Conservation (phyloP, 805 yeast species). For the Lipomyces orientalis region DNA sequence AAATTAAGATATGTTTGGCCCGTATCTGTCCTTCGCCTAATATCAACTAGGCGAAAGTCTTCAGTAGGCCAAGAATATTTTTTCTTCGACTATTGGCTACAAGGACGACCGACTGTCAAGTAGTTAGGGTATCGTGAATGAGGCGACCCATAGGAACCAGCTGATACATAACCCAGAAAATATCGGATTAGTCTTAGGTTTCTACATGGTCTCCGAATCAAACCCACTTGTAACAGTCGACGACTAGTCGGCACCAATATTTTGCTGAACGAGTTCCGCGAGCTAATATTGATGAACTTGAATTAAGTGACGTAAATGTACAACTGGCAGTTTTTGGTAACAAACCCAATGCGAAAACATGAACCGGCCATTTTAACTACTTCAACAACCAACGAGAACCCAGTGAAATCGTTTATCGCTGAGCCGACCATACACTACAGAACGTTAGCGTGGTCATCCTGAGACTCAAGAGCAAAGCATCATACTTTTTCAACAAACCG, state of each 20-base stretch:
- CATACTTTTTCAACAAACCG: constrained; percentile 85
- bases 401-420: constrained; percentile 36
- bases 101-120: constrained; percentile 2
- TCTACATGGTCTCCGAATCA: background rate
- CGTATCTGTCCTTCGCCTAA: constrained; percentile 40
- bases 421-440: constrained; percentile 42
- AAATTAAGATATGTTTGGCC: constrained; percentile 28
- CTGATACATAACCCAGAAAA: background rate
- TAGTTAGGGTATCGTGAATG: background rate
- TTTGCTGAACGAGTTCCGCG: background rate
- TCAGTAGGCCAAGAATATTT: constrained; percentile 32
- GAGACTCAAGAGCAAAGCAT: constrained; percentile 67
- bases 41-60: constrained; percentile 34
- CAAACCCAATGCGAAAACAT: background rate
- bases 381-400: background rate
- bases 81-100: constrained; percentile 21
- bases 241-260: background rate
- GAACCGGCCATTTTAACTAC: background rate
- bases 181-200: background rate
- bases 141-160: background rate
- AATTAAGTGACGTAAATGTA: constrained; percentile 4
- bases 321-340: background rate
- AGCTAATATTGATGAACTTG: background rate
- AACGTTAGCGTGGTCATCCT: constrained; percentile 12
- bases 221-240: background rate